These are phyloP conservation scores for Ogataea corticis DNA, from an alignment of 805 yeast genomes.

Conservation along the genomic window DNA sequence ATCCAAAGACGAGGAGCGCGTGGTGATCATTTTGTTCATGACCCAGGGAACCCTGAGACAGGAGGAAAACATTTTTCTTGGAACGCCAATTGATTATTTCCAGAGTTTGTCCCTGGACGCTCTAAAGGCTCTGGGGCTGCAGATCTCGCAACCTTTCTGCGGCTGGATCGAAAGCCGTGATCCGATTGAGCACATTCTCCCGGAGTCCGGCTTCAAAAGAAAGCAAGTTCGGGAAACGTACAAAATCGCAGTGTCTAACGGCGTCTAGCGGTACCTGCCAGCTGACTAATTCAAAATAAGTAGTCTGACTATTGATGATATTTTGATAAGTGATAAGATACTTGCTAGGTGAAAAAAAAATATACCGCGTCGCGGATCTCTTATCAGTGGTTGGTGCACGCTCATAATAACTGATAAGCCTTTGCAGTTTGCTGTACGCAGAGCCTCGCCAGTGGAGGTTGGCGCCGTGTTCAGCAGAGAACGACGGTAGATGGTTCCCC, in stretches of 20 bases:
- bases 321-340: no score
- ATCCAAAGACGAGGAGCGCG: constrained; percentile 23
- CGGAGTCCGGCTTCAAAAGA: not conserved
- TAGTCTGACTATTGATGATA: no score
- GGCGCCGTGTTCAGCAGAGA: no score
- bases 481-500: no score
- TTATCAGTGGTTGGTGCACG: not conserved
- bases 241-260: no score
- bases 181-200: not conserved
- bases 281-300: no score
- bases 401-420: no score
- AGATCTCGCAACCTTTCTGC: constrained; percentile 1
- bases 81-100: constrained; percentile 14
- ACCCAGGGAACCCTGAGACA: constrained; percentile 24
- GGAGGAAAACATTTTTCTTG: constrained; percentile 28
- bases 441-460: no score
- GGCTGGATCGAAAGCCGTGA: not conserved
- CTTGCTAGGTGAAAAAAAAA: no score
- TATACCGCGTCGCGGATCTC: not conserved
- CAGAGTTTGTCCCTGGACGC: constrained; percentile 9
- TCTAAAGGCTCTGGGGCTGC: constrained; percentile 15
- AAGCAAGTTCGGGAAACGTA: not conserved
- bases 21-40: constrained; percentile 19
- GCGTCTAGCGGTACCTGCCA: no score
- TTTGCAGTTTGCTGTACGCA: no score